Base-by-base conservation (phyloP, 768 basidiomycete genomes). In the Dentipellis fragilis region DNA sequence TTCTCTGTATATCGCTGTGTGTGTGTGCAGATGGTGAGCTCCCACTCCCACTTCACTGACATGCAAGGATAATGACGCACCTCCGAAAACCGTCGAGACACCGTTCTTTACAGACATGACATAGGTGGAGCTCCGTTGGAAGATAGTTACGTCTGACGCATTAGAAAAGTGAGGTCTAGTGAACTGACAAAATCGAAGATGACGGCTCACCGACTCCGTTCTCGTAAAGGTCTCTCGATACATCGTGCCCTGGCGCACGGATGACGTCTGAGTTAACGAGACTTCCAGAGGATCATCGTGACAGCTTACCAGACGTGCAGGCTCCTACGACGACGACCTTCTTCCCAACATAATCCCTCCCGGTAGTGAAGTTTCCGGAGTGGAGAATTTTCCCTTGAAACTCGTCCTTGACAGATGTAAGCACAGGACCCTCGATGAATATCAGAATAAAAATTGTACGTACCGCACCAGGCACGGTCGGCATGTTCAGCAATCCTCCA, bases 271-370 rank as follows among this genome's bases (percentile, higher is more conserved):
- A 29, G 29, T 29, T 29, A 29, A 29, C 29, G 29, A n/a, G 38
- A 16, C 42, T 34, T 35, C 35, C 22, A 34, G 34, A 17, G 0
- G 5, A 10, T 38, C 17, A 47, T n/a, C 34, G 46, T 35, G 10
- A 54, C 45, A 37, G 47, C 16, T 17, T 48, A 48, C 58, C 63
- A 19, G 63, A 65, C 16, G 69, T 70, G 50, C 68, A 68, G n/a
- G 72, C 67, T 1, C 73, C 73, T 21, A 73, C 67, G 21, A 74
- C 68, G 12, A 73, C 58, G n/a, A 72, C 72, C 59, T 71, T 74
- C 62, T 74, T 73, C 35, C 73, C 73, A 9, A 63, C 54, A 55
- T 64, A 71, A 1, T 62, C 68, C 29, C 59, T 54, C 17, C 66
- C 66, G 51, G 55, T 65, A 11, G 60, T 65, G 57, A 71, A 70